These are phyloP conservation scores for Allium fistulosum DNA, from an alignment of 106 monocot genomes.

Conservation along the genomic window DNA sequence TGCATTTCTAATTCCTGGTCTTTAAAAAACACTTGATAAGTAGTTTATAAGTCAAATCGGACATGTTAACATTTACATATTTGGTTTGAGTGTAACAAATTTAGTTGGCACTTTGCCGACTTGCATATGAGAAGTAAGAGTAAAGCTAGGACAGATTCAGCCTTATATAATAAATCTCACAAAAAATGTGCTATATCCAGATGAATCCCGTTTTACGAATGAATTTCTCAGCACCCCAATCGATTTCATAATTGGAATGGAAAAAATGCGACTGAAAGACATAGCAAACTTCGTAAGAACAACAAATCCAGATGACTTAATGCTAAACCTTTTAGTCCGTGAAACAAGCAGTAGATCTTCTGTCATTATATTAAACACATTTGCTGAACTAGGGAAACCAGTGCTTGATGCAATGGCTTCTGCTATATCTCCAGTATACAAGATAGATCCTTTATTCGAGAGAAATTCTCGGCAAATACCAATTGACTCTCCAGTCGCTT, in stretches of 20 bases:
- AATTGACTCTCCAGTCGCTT: background rate
- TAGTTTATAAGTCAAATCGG: too few species aligned
- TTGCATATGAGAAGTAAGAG: too few species aligned
- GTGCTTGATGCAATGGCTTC: background rate
- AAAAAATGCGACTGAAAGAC: background rate
- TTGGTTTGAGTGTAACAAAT: too few species aligned
- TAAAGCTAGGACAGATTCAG: too few species aligned
- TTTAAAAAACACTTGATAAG: too few species aligned
- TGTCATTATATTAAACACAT: background rate
- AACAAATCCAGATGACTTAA: background rate
- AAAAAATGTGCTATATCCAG: background rate
- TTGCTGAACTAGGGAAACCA: background rate
- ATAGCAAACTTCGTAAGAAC: background rate
- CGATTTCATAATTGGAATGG: background rate
- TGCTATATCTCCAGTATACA: background rate
- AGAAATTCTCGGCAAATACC: background rate
- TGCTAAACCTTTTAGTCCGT: background rate
- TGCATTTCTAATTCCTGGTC: too few species aligned
- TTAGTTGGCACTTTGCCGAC: too few species aligned
- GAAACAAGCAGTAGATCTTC: background rate
- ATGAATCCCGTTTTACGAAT: background rate
- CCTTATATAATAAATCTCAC: too few species aligned
- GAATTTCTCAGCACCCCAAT: conserved; percentile 1
- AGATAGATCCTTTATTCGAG: background rate
- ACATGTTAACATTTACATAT: too few species aligned